Percentiles rank a stretch among this genome's conserved stretches.
Evolutionary conservation across 768 basidiomycete species (phyloP).

Genomic region (Lentinula sp.): DNA sequence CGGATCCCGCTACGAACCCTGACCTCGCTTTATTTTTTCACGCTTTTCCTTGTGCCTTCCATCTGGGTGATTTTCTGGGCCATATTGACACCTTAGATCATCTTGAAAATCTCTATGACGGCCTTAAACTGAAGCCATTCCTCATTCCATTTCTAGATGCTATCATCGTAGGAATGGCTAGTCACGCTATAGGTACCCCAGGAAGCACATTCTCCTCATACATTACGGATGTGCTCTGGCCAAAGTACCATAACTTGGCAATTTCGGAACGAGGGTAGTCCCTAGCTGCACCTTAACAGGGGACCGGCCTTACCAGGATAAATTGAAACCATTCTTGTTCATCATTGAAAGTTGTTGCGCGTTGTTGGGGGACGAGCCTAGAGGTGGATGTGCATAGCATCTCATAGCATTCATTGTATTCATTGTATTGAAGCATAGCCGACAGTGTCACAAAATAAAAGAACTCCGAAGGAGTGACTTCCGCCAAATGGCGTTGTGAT

Average conservation of each 20-base stretch:
- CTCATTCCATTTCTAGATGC: conserved; percentile 66
- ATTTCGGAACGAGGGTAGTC: conserved; percentile 44
- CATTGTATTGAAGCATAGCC: background rate
- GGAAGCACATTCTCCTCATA: conserved; percentile 75
- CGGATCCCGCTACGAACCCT: conserved; percentile 31
- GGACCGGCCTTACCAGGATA: too few species aligned
- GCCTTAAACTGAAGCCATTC: conserved; percentile 36
- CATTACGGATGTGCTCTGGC: conserved; percentile 63
- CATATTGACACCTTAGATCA: conserved; percentile 23
- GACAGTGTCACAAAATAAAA: background rate
- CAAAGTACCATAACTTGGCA: conserved; percentile 43
- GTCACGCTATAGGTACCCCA: conserved; percentile 59
- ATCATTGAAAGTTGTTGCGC: background rate
- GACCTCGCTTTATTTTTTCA: conserved; percentile 37
- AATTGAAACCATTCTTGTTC: too few species aligned
- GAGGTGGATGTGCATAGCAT: too few species aligned
- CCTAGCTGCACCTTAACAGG: too few species aligned
- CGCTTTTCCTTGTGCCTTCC: conserved; percentile 63
- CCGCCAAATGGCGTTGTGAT: conserved; percentile 3
- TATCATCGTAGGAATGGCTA: conserved; percentile 55
- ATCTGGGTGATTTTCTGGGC: conserved; percentile 43
- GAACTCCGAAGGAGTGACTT: background rate
- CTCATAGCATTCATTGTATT: background rate
- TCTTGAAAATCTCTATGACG: conserved; percentile 42
- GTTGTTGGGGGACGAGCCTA: too few species aligned